Conservation (phyloP, 148 eudicot species). For the Spergularia bocconei region DNA sequence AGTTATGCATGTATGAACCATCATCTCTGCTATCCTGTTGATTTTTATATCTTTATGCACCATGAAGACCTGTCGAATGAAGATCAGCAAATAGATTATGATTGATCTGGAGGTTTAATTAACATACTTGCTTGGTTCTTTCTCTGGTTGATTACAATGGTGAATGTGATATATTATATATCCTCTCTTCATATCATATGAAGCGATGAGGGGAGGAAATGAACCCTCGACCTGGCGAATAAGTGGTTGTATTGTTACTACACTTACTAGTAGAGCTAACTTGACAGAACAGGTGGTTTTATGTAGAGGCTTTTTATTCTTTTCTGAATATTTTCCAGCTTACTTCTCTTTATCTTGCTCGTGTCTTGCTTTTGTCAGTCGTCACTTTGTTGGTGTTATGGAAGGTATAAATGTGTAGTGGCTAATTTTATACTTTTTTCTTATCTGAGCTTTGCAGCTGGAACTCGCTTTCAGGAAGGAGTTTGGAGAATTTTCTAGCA, state of each 20-base stretch:
- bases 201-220: not conserved
- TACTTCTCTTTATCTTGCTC: not conserved
- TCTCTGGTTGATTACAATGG: not conserved
- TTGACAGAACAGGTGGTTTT: not conserved
- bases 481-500: slow-evolving; percentile 52
- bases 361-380: not conserved
- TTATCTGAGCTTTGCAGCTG: slow-evolving; percentile 46
- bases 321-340: not conserved
- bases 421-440: slow-evolving; percentile 7
- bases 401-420: not conserved
- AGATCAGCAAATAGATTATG: not conserved
- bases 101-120: not conserved
- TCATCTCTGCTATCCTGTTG: not conserved
- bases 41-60: not conserved
- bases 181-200: not conserved
- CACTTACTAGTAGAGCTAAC: not conserved
- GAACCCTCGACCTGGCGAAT: not conserved
- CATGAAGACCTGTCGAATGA: not conserved
- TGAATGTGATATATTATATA: not conserved
- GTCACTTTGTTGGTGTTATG: not conserved
- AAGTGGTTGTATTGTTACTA: not conserved
- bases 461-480: slow-evolving; percentile 80
- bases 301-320: not conserved
- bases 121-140: not conserved
- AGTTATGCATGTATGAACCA: not conserved